Conservation (phyloP, 345 rosid species). For the Lenwebbia sp. region DNA sequence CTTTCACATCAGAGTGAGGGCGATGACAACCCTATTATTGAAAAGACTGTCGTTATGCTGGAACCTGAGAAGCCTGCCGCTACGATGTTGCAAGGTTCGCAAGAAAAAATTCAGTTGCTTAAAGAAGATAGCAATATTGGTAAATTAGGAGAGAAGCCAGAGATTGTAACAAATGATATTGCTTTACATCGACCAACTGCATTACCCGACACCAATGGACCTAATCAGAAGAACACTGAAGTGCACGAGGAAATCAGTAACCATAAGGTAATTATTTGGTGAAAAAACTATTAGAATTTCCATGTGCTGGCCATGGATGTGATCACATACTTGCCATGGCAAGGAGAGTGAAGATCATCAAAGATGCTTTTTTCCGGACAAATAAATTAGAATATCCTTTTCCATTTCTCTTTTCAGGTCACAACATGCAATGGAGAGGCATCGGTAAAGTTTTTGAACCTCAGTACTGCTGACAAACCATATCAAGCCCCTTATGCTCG, state of each 20-base stretch:
- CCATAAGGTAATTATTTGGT: not conserved
- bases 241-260: not conserved
- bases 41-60: conserved; percentile 68
- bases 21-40: conserved; percentile 58
- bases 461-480: conserved; percentile 31
- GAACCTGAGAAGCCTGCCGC: conserved; percentile 43
- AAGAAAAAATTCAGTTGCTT: conserved; percentile 16
- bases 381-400: not conserved
- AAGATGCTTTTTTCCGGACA: not conserved
- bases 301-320: not conserved
- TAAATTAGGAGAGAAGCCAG: conserved; percentile 1
- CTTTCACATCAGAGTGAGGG: conserved; percentile 26
- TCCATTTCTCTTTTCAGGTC: not conserved
- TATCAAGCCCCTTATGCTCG: conserved; percentile 74
- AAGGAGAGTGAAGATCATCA: not conserved
- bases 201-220: not conserved
- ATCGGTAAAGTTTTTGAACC: not conserved
- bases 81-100: conserved; percentile 20
- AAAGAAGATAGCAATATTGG: conserved; percentile 11
- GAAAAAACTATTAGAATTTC: not conserved
- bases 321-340: not conserved
- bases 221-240: not conserved
- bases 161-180: not conserved
- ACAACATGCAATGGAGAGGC: not conserved
- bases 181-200: not conserved